Percentiles rank a stretch among this genome's conserved stretches.
phyloP scores from a whole-genome alignment of 371 early-diverging fungal species.

The Funneliformis caledonium region DNA sequence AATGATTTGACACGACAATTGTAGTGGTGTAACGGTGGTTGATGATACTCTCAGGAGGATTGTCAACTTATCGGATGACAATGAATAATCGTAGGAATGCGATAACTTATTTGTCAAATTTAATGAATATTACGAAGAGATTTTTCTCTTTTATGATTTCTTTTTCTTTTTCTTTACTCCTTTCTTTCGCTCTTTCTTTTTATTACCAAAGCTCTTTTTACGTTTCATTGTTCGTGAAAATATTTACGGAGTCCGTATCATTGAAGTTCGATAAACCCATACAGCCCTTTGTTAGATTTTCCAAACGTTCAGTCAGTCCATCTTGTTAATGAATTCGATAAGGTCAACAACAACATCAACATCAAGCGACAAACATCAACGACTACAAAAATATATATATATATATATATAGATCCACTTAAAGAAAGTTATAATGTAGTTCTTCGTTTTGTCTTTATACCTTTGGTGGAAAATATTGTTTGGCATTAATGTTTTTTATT shows the following conservation, averaged over 20 bases:
- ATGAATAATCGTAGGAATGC: background rate
- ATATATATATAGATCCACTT: no score
- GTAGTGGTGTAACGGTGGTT: no score
- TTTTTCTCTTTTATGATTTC: no score
- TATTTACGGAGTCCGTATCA: background rate
- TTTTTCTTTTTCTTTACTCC: background rate
- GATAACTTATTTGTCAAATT: background rate
- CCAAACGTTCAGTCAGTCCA: background rate
- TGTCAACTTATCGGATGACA: background rate
- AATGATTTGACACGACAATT: background rate
- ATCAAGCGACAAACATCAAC: no score
- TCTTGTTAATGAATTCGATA: no score
- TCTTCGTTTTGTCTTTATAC: background rate
- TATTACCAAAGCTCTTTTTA: background rate
- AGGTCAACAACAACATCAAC: no score
- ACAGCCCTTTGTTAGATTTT: background rate
- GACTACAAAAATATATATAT: no score
- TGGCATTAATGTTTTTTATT: background rate
- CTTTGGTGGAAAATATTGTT: background rate
- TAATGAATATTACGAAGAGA: background rate
- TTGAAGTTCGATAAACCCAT: background rate
- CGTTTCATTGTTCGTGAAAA: background rate
- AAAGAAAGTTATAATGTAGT: background rate
- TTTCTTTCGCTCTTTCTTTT: background rate
- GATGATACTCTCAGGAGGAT: background rate